Conservation (phyloP, 2,329 filamentous ascomycete genomes). For the Sordariomycetes sp. region DNA sequence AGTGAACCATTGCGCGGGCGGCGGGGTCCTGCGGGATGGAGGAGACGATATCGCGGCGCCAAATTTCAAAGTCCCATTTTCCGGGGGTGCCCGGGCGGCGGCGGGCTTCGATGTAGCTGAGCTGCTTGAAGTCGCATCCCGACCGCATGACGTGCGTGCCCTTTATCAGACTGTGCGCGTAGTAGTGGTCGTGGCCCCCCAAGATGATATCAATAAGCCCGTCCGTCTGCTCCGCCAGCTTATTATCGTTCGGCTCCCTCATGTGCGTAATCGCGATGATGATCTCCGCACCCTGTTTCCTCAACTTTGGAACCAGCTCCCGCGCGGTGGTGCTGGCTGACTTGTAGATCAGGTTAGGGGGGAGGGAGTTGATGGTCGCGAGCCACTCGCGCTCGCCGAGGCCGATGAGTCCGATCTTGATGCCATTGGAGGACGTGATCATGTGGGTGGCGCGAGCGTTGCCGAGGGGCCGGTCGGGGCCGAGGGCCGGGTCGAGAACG, state of each 20-base stretch:
- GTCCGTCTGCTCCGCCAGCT: conserved; percentile 61
- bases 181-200: conserved; percentile 85
- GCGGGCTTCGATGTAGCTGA: conserved; percentile 75
- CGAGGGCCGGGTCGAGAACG: conserved; percentile 71
- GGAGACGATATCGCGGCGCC: conserved; percentile 59
- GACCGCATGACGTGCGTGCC: conserved; percentile 76
- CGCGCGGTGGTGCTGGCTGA: conserved; percentile 65
- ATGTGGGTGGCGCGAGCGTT: conserved; percentile 65
- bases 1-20: conserved; percentile 16
- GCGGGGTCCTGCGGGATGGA: conserved; percentile 31
- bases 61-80: conserved; percentile 70
- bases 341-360: conserved; percentile 69
- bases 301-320: conserved; percentile 59
- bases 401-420: conserved; percentile 77
- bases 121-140: conserved; percentile 82
- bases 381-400: conserved; percentile 83
- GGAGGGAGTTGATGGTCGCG: conserved; percentile 75
- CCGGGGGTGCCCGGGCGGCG: conserved; percentile 13
- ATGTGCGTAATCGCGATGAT: conserved; percentile 75
- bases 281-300: conserved; percentile 68
- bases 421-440: conserved; percentile 66
- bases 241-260: conserved; percentile 80
- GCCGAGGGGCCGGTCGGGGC: conserved; percentile 60
- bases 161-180: conserved; percentile 64
- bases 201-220: conserved; percentile 75